Percentiles rank a stretch among this genome's conserved stretches.
phyloP scores from a whole-genome alignment of 2,329 filamentous ascomycete genomes.

The Malbranchea zuffiana region DNA sequence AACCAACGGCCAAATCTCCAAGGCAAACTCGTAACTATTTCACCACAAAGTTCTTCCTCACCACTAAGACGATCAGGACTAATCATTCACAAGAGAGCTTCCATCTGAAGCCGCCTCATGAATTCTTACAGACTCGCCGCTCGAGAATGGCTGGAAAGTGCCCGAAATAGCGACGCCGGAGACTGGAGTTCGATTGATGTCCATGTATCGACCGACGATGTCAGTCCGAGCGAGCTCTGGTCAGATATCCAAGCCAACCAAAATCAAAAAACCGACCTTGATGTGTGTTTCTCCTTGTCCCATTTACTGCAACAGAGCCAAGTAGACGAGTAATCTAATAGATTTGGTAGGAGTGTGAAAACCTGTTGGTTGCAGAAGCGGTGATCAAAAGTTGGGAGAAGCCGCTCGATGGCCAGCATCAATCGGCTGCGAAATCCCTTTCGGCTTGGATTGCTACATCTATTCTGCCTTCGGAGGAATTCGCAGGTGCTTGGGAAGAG shows the following conservation, averaged over 20 bases:
- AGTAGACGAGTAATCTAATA: background rate
- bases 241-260: conserved; percentile 20
- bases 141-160: conserved; percentile 6
- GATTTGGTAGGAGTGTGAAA: conserved; percentile 22
- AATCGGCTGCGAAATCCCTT: conserved; percentile 19
- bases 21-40: no score
- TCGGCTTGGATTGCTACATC: conserved; percentile 24
- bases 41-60: no score
- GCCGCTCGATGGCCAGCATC: conserved; percentile 18
- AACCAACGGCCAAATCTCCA: no score
- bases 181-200: background rate
- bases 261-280: conserved; percentile 12
- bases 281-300: conserved; percentile 16
- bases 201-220: background rate
- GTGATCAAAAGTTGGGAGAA: conserved; percentile 18
- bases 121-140: conserved; percentile 9
- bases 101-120: no score
- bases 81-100: no score
- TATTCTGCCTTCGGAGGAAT: conserved; percentile 26
- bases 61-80: no score
- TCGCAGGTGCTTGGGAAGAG: conserved; percentile 22
- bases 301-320: background rate
- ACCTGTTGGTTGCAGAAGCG: conserved; percentile 21
- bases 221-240: conserved; percentile 20
- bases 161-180: background rate